Percentiles rank a stretch among this genome's conserved stretches.
These are phyloP conservation scores for Verticillium zaregamsianum DNA, from an alignment of 2,329 filamentous ascomycete genomes.

Conservation along the genomic window DNA sequence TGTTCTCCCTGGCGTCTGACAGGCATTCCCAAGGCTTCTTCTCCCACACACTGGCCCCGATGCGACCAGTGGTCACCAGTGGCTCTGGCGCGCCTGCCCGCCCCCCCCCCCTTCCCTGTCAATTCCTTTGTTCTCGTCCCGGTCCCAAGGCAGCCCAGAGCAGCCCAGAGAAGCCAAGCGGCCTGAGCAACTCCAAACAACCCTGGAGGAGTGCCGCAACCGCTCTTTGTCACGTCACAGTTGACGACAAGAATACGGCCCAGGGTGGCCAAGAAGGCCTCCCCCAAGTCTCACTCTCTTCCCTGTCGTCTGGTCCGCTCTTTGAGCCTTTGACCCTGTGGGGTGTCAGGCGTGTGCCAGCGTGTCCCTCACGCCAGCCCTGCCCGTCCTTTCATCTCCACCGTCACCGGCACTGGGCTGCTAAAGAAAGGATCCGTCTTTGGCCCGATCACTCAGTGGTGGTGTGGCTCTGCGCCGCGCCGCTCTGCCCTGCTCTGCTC, in stretches of 20 bases:
- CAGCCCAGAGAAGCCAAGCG: not conserved
- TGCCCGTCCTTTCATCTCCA: conserved; percentile 3
- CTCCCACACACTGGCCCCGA: no score
- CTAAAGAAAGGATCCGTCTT: not conserved
- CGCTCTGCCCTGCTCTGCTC: not conserved
- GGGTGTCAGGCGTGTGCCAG: not conserved
- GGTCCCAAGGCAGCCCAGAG: not conserved
- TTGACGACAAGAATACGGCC: not conserved
- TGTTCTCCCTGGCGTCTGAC: not conserved
- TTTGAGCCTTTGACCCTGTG: not conserved
- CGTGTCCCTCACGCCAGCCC: not conserved
- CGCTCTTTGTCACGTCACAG: conserved; percentile 2
- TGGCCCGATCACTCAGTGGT: not conserved
- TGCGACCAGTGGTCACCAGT: no score
- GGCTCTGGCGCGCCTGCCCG: not conserved
- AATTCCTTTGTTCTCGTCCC: not conserved
- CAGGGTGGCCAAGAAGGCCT: not conserved
- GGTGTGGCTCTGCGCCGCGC: not conserved
- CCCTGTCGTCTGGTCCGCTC: not conserved
- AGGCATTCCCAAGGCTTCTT: not conserved
- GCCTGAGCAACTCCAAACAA: not conserved
- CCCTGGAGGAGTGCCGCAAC: not conserved
- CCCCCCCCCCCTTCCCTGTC: not conserved
- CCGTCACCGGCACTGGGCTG: not conserved
- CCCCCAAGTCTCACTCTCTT: not conserved